Evolutionary conservation across 1,139 yeast species (phyloP), one percentile per base, ranked within the genome.

Genomic region (Yamadazyma sp.): DNA sequence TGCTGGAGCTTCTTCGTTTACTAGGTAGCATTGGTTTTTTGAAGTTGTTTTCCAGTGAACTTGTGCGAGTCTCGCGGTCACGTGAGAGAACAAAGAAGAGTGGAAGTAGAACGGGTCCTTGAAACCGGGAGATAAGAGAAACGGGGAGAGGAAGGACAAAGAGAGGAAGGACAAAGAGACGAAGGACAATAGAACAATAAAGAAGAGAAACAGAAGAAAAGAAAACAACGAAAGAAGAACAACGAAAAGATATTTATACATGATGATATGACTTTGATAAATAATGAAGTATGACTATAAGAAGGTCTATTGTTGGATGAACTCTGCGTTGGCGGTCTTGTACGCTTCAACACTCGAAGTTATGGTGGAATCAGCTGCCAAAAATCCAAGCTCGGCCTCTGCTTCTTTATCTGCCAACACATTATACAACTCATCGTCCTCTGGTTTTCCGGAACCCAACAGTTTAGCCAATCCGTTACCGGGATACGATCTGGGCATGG

Each of bases 401-500:
- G 77, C 77, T 33, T 59, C 53, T 29, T 48, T 41, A 52, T 71
- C 77, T 23, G 73, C 70, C 52, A 56, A 66, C 29, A 67, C 73
- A 50, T 70, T 67, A 55, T 67, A 70, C 50, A 70, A 68, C 33
- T 50, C 52, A 43, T 69, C 76, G 45, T 73, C 73, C 50, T 73
- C 74, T 24, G 68, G 70, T 35, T 62, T 67, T 32, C 71, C 71
- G 6, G 89, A 85, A 41, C 94, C 94, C 50, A 86, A 70, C 45
- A 77, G 85, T 58, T 70, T 76, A 53, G 87, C 86, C 49, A 86
- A 73, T 6, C 95, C 95, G 42, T 78, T 85, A 50, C 72, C 73
- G 32, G 94, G 94, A 59, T 73, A 86, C 28, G 82, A 75, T 64
- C 95, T 76, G 41, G 88, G 88, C 68, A 78, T 78, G 37, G 87